phyloP scores from a whole-genome alignment of 306 rosid species.

The Cercis canadensis region DNA sequence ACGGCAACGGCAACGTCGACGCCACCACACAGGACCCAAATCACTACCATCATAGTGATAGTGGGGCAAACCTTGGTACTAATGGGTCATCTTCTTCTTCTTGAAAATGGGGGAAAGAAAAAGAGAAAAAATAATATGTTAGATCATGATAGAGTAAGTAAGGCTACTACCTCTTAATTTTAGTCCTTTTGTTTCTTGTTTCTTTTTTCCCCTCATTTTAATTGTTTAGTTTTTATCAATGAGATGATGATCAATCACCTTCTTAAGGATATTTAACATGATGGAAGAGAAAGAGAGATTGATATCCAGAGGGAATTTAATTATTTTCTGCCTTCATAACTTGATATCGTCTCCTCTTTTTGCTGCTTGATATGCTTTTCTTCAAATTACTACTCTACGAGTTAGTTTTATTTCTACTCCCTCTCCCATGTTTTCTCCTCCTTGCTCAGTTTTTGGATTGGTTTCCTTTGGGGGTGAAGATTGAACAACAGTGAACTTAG shows the following conservation, averaged over 20 bases:
- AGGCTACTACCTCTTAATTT: slow-evolving; percentile 42
- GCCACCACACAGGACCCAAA: slow-evolving; percentile 36
- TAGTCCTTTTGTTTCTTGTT: slow-evolving; percentile 36
- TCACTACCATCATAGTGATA: slow-evolving; percentile 44
- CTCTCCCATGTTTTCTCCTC: too few species aligned
- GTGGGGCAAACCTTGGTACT: slow-evolving; percentile 55
- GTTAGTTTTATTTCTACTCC: slow-evolving; percentile 7
- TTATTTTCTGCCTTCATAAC: slow-evolving; percentile 18
- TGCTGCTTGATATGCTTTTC: neutral
- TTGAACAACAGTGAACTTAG: slow-evolving; percentile 4
- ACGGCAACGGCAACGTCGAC: slow-evolving; percentile 2
- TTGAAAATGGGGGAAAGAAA: slow-evolving; percentile 37
- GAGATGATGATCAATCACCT: slow-evolving; percentile 54
- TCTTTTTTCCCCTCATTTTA: slow-evolving; percentile 25
- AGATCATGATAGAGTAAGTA: slow-evolving; percentile 41
- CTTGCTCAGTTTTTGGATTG: slow-evolving; percentile 1
- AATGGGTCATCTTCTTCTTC: slow-evolving; percentile 97
- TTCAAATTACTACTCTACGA: neutral
- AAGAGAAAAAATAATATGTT: slow-evolving; percentile 44
- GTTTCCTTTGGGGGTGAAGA: slow-evolving; percentile 6
- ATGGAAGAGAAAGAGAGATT: slow-evolving; percentile 35
- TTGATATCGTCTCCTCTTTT: neutral
- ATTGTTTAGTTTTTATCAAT: slow-evolving; percentile 62
- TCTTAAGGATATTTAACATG: slow-evolving; percentile 56
- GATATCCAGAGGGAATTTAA: slow-evolving; percentile 34